Conservation (phyloP, 495 filamentous ascomycete genomes). For the Penicillium odoratum region DNA sequence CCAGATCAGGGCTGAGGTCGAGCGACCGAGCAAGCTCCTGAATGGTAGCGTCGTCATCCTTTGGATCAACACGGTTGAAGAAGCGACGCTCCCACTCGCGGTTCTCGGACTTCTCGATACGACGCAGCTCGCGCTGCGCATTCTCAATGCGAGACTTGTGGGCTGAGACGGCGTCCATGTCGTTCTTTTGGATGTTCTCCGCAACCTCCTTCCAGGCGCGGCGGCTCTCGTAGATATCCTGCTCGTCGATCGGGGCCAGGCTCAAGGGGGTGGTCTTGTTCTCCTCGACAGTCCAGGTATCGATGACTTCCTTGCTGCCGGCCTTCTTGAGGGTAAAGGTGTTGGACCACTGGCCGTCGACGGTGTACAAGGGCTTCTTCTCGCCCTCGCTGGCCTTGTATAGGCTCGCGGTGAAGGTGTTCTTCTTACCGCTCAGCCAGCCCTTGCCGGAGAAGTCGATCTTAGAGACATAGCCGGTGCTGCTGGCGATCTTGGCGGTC, state of each 20-base stretch:
- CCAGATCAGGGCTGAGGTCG: constrained; percentile 52
- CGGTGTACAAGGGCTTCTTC: constrained; percentile 78
- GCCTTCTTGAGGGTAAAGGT: constrained; percentile 75
- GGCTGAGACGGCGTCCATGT: constrained; percentile 74
- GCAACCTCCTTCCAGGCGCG: constrained; percentile 89
- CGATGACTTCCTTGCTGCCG: constrained; percentile 67
- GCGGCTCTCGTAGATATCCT: constrained; percentile 85
- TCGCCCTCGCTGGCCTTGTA: constrained; percentile 72
- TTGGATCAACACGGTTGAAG: constrained; percentile 60
- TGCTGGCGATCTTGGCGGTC: constrained; percentile 77
- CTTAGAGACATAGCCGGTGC: constrained; percentile 84
- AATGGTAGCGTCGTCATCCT: constrained; percentile 55
- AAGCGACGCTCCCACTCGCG: constrained; percentile 82
- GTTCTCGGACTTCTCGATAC: constrained; percentile 74
- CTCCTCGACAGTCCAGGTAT: constrained; percentile 65
- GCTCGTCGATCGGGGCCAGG: constrained; percentile 72
- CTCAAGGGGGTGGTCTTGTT: constrained; percentile 65
- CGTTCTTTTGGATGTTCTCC: constrained; percentile 69
- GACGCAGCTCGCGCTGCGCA: constrained; percentile 80
- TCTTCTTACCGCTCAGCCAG: constrained; percentile 94
- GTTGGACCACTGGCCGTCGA: constrained; percentile 91
- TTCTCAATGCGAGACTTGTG: constrained; percentile 93
- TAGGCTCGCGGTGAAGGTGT: constrained; percentile 77
- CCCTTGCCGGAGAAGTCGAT: constrained; percentile 92
- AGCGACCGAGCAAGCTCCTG: constrained; percentile 56